Conservation (phyloP, 2,329 filamentous ascomycete species). For the Diaporthe amygdali region DNA sequence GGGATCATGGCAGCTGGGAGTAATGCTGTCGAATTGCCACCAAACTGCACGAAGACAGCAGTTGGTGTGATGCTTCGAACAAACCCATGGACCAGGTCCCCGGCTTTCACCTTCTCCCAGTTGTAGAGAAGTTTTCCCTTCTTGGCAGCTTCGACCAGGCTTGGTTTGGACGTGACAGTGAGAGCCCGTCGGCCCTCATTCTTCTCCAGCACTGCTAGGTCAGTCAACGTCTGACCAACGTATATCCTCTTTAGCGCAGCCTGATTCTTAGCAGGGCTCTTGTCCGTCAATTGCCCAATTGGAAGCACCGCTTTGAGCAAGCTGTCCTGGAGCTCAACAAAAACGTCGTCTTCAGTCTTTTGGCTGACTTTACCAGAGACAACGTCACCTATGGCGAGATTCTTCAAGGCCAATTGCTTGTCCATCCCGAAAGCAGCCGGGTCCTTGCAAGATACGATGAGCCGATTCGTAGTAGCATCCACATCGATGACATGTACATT, state of each 20-base stretch:
- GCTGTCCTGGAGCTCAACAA: constrained; percentile 76
- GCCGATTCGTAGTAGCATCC: constrained; percentile 70
- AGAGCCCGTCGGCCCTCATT: constrained; percentile 78
- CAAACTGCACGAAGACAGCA: constrained; percentile 89
- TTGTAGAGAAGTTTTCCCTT: constrained; percentile 72
- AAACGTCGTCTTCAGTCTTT: constrained; percentile 77
- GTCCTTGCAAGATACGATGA: constrained; percentile 94
- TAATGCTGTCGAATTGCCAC: constrained; percentile 76
- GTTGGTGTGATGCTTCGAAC: constrained; percentile 83
- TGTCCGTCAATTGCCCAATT: constrained; percentile 83
- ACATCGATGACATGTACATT: constrained; percentile 87
- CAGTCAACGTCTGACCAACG: constrained; percentile 81
- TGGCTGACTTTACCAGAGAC: constrained; percentile 83
- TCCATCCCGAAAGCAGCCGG: constrained; percentile 76
- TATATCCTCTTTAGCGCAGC: constrained; percentile 80
- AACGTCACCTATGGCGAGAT: constrained; percentile 73
- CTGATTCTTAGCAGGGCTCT: constrained; percentile 77
- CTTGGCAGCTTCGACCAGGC: constrained; percentile 76
- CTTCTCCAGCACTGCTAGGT: constrained; percentile 88
- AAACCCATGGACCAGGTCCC: constrained; percentile 75
- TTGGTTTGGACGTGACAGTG: constrained; percentile 81
- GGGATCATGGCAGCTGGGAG: constrained; percentile 80
- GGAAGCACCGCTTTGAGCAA: constrained; percentile 80
- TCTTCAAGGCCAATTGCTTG: constrained; percentile 77
- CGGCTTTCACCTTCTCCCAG: constrained; percentile 75